phyloP scores from a whole-genome alignment of 2,329 filamentous ascomycete genomes.

The Xylariaceae sp. region DNA sequence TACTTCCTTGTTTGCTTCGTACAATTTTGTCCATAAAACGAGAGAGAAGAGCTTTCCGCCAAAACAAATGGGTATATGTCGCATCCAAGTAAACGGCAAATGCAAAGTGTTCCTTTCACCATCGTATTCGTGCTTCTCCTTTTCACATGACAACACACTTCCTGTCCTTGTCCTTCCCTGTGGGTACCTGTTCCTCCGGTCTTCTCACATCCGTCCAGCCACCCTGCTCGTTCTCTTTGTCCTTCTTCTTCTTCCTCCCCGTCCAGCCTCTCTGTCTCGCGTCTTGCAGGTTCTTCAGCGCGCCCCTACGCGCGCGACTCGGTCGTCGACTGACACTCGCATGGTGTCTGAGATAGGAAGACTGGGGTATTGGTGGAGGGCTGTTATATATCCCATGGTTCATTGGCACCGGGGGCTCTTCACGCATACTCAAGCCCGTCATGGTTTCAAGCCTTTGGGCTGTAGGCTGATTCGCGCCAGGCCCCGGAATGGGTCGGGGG shows the following conservation, averaged over 20 bases:
- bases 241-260: conserved; percentile 38
- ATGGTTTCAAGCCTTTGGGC: conserved; percentile 57
- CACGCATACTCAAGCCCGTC: conserved; percentile 36
- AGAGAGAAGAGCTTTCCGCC: no score
- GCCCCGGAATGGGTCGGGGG: conserved; percentile 35
- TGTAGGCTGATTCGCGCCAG: conserved; percentile 41
- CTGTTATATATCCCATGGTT: conserved; percentile 1
- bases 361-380: conserved; percentile 2
- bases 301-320: conserved; percentile 58
- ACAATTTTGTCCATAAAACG: no score
- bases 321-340: conserved; percentile 45
- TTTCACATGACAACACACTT: conserved; percentile 55
- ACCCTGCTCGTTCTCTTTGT: conserved; percentile 35
- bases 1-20: no score
- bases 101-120: no score
- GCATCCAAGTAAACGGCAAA: no score
- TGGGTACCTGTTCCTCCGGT: no score
- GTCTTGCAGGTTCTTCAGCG: conserved; percentile 61
- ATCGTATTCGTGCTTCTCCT: no score
- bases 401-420: conserved; percentile 9
- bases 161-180: conserved; percentile 33
- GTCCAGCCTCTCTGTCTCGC: conserved; percentile 59
- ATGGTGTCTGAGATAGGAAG: conserved; percentile 38
- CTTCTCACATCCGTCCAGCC: conserved; percentile 51
- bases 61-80: no score